A percentile compares a stretch with the other conserved stretches of the same genome.
These are phyloP conservation scores for Cercophora sp. DNA, from an alignment of 495 filamentous ascomycete species.

Conservation along the genomic window DNA sequence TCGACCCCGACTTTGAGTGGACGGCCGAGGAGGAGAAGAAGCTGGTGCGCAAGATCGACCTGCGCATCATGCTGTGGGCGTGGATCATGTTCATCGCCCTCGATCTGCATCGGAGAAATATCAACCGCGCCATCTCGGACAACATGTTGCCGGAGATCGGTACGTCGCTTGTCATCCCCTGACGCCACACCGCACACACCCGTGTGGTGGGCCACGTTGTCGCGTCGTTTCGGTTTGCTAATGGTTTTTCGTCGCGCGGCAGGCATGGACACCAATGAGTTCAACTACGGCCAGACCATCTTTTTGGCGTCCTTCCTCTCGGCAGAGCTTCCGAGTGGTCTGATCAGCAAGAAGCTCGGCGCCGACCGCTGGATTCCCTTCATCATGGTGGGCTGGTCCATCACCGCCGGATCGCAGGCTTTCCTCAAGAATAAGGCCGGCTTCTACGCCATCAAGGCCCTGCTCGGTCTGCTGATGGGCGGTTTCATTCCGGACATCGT, in stretches of 20 bases:
- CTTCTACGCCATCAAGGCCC: conserved; percentile 41
- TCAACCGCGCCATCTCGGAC: conserved; percentile 44
- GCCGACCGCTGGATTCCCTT: conserved; percentile 46
- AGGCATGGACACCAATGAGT: conserved; percentile 47
- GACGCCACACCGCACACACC: no score
- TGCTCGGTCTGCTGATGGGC: conserved; percentile 46
- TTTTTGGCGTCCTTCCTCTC: conserved; percentile 44
- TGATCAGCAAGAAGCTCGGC: conserved; percentile 47
- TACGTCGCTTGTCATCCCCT: conserved; percentile 13
- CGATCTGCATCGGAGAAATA: conserved; percentile 42
- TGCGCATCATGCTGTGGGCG: conserved; percentile 20
- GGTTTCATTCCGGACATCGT: conserved; percentile 51
- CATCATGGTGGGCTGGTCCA: conserved; percentile 44
- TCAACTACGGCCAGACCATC: conserved; percentile 43
- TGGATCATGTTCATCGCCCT: conserved; percentile 46
- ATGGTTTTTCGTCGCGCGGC: no score
- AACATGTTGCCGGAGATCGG: conserved; percentile 37
- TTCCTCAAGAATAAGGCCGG: conserved; percentile 31
- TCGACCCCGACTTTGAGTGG: conserved; percentile 48
- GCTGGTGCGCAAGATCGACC: conserved; percentile 45
- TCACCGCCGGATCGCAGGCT: conserved; percentile 38
- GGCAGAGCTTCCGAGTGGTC: conserved; percentile 45
- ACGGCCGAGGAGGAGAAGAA: conserved; percentile 44
- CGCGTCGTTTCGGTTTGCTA: no score
- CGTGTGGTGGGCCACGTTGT: no score